These are phyloP conservation scores for Vigna trinervia DNA, from an alignment of 306 rosid genomes.

Conservation along the genomic window DNA sequence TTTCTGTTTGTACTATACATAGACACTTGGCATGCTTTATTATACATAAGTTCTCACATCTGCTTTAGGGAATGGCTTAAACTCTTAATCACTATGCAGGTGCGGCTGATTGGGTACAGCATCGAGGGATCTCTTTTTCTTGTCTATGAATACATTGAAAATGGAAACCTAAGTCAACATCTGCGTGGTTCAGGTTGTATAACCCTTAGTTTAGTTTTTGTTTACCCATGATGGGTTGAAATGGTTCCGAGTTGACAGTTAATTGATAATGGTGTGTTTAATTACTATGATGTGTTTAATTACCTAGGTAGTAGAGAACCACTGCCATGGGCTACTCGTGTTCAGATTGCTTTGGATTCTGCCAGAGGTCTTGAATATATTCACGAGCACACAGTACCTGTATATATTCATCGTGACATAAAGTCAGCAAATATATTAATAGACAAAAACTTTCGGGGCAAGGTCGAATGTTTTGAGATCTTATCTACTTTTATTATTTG, in stretches of 20 bases:
- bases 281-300: slow-evolving; percentile 2
- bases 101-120: slow-evolving; percentile 95
- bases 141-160: slow-evolving; percentile 91
- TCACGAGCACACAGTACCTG: slow-evolving; percentile 98
- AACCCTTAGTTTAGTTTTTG: slow-evolving; percentile 31
- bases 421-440: slow-evolving; percentile 96
- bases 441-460: slow-evolving; percentile 81
- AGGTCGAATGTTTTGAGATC: slow-evolving; percentile 59
- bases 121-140: slow-evolving; percentile 88
- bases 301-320: slow-evolving; percentile 75
- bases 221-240: slow-evolving; percentile 33
- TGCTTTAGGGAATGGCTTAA: slow-evolving; percentile 22
- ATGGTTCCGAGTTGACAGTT: slow-evolving; percentile 30
- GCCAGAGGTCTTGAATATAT: slow-evolving; percentile 98
- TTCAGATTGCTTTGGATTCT: slow-evolving; percentile 95
- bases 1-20: background rate
- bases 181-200: slow-evolving; percentile 84
- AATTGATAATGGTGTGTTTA: slow-evolving; percentile 23
- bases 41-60: background rate
- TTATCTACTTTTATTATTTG: slow-evolving; percentile 26
- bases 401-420: slow-evolving; percentile 94
- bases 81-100: slow-evolving; percentile 57
- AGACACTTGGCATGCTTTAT: background rate
- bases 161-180: slow-evolving; percentile 91
- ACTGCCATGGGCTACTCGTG: slow-evolving; percentile 82